Evolutionary conservation across 371 early-diverging fungal genomes (phyloP).

Genomic region (Rhizomucor pusillus): DNA sequence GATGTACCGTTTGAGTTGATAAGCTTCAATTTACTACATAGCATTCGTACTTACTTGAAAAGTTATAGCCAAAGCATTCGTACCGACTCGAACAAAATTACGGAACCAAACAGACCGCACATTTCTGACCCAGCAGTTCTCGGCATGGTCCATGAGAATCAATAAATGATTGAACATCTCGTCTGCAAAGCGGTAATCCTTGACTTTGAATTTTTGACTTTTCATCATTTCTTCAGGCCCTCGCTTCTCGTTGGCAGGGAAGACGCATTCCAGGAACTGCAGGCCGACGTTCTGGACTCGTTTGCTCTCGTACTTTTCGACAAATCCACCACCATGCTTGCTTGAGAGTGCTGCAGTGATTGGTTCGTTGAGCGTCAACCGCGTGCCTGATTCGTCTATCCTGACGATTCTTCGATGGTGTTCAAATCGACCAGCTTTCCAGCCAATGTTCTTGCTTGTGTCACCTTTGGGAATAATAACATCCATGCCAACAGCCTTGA

Average conservation of each 20-base stretch:
- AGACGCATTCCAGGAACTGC: constrained; percentile 38
- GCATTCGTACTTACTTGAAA: constrained; percentile 22
- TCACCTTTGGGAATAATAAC: constrained; percentile 41
- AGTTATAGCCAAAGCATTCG: constrained; percentile 35
- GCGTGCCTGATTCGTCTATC: constrained; percentile 11
- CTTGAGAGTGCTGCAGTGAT: constrained; percentile 32
- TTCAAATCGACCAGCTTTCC: constrained; percentile 34
- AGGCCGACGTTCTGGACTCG: constrained; percentile 37
- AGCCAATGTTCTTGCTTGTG: constrained; percentile 39
- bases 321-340: constrained; percentile 39
- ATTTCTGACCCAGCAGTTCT: constrained; percentile 40
- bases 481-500: constrained; percentile 48
- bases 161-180: constrained; percentile 48
- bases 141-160: constrained; percentile 31
- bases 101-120: constrained; percentile 43
- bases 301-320: constrained; percentile 31
- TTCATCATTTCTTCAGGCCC: constrained; percentile 39
- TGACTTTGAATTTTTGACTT: constrained; percentile 26
- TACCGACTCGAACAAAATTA: constrained; percentile 39
- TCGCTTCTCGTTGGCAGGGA: constrained; percentile 35
- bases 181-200: constrained; percentile 48
- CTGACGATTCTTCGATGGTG: constrained; percentile 25
- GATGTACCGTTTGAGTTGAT: neutral
- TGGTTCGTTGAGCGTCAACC: constrained; percentile 39
- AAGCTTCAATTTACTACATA: too few relatives aligned